These are phyloP conservation scores for Leccinellum albellum DNA, from an alignment of 768 basidiomycete species.

Conservation along the genomic window DNA sequence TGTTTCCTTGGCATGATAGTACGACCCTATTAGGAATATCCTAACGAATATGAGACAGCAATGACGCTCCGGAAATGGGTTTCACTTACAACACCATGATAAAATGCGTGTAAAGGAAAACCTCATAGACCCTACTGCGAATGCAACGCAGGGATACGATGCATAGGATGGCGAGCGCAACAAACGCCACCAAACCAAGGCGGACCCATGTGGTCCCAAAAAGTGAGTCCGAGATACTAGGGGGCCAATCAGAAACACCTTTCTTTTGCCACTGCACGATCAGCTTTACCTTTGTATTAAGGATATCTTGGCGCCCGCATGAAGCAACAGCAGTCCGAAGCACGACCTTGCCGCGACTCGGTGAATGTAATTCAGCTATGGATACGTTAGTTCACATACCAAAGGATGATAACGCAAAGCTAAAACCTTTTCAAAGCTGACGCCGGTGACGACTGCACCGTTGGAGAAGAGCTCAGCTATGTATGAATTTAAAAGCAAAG, in stretches of 20 bases:
- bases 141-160: constrained; percentile 49
- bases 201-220: constrained; percentile 21
- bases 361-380: constrained; percentile 42
- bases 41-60: constrained; percentile 14
- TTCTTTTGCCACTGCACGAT: neutral
- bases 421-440: constrained; percentile 27
- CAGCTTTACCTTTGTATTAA: neutral
- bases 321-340: constrained; percentile 47
- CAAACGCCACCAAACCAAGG: constrained; percentile 35
- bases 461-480: neutral
- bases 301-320: constrained; percentile 31
- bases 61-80: accelerated
- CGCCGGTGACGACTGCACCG: constrained; percentile 26
- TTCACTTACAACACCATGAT: constrained; percentile 38
- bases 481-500: too few species aligned
- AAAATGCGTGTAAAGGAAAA: constrained; percentile 51
- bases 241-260: neutral
- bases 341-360: constrained; percentile 47
- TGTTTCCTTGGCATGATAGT: constrained; percentile 35
- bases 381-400: neutral
- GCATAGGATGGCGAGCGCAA: constrained; percentile 40
- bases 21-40: constrained; percentile 37
- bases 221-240: neutral
- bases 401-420: neutral
- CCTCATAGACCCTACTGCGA: constrained; percentile 45